Evolutionary conservation across 2,329 filamentous ascomycete species (phyloP).

Genomic region (Ceratocystis destructans): DNA sequence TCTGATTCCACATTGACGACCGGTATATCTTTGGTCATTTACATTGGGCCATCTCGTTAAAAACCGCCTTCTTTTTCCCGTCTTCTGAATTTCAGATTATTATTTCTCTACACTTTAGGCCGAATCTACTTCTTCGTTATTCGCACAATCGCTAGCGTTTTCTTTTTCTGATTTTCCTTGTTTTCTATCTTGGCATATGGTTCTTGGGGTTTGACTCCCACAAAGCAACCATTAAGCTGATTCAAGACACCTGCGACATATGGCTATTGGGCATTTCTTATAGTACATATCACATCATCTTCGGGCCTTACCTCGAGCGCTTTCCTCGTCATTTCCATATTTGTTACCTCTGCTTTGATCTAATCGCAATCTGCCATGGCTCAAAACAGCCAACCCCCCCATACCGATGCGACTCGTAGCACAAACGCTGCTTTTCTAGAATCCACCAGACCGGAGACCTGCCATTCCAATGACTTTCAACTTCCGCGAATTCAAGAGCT

Average conservation of each 20-base stretch:
- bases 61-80: neutral
- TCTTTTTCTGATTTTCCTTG: neutral
- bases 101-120: neutral
- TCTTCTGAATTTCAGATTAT: neutral
- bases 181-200: neutral
- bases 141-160: neutral
- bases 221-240: neutral
- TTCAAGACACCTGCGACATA: neutral
- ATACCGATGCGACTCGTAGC: neutral
- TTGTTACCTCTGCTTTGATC: neutral
- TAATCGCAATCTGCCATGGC: neutral
- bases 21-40: neutral
- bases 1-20: neutral
- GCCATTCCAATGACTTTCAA: neutral
- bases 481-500: conserved; percentile 16
- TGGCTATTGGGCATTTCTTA: neutral
- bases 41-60: neutral
- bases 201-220: neutral
- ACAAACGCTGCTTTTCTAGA: conserved; percentile 3
- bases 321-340: neutral
- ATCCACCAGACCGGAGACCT: neutral
- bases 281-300: neutral
- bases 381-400: neutral
- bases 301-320: neutral
- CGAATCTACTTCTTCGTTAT: neutral